A percentile compares a stretch with the other conserved stretches of the same genome.
Conservation (phyloP, 306 rosid species). For the Prinsepia uniflora region DNA sequence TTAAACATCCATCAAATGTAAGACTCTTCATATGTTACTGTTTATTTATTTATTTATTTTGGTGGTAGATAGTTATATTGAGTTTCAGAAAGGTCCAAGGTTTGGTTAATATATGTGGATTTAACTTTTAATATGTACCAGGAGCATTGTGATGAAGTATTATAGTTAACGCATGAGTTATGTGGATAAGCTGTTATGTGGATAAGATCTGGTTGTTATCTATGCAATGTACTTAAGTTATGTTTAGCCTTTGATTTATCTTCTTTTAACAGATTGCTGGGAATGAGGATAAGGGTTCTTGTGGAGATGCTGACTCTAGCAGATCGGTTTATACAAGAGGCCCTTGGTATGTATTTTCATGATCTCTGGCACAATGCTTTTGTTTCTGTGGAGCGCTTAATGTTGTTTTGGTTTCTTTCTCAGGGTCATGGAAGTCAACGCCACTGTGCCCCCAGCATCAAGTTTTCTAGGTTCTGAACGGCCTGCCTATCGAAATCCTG, state of each 20-base stretch:
- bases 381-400: conserved; percentile 16
- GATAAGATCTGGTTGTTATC: background rate
- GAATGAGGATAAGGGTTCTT: conserved; percentile 41
- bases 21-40: conserved; percentile 18
- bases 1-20: conserved; percentile 55
- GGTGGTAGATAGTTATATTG: background rate
- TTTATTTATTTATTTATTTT: background rate
- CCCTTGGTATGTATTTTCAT: conserved; percentile 53
- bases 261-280: conserved; percentile 41
- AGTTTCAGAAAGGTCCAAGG: background rate
- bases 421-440: conserved; percentile 14
- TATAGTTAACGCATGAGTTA: background rate
- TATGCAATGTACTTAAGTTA: background rate
- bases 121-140: no score
- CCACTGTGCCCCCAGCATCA: conserved; percentile 13
- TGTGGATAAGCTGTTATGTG: background rate
- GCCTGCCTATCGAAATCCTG: background rate
- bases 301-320: conserved; percentile 54
- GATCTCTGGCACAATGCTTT: background rate
- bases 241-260: conserved; percentile 12
- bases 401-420: conserved; percentile 16
- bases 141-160: background rate
- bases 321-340: conserved; percentile 49
- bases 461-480: conserved; percentile 2
- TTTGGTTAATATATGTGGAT: no score